Base-by-base conservation (phyloP, 495 filamentous ascomycete species). In the Trichoderma virens region DNA sequence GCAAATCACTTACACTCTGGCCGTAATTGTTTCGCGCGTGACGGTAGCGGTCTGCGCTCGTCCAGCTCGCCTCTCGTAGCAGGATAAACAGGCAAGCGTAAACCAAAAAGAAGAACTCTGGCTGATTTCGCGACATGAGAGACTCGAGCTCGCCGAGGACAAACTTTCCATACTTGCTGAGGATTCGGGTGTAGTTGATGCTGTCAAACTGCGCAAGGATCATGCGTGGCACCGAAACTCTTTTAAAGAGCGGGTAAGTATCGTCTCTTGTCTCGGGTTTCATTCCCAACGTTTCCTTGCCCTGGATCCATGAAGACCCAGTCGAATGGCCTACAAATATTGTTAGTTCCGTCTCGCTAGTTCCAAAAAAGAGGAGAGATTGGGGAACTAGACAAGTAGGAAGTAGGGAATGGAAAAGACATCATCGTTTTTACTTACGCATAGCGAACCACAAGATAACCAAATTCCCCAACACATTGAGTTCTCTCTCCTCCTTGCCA, bases 161-260 rank as follows among this genome's bases (percentile, higher is more conserved):
- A 5, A 60, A 38, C 51, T 69, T 71, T 41, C 71, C 67, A 18
- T 69, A 63, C n/a, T 65, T 64, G 23, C 61, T 56, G n/a, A 80
- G 72, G 9, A 79, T 63, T 3, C 64, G 43, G 25, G 68, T 66
- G 27, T 67, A 39, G 7, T 73, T 75, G 59, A 81, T 74, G 60
- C 74, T 77, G 67, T 81, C 79, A 63, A 81, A 78, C 64, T 81
- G 79, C 2, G 77, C 79, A 32, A 79, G 71, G 18, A 81, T 72
- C 78, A 80, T 80, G 18, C 78, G 73, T 11, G 79, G 77, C 18
- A 78, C 63, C 0, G 65, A 70, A 6, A 72, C 65, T 38, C 62
- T 71, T 2, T 70, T 73, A 13, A 30, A 6, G 32, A 71, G 68
- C 0, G 72, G 70, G n/a, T 69, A 67, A 11, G 65, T 62, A 2